These are phyloP conservation scores for Lepraria neglecta DNA, from an alignment of 495 filamentous ascomycete species.

Conservation along the genomic window DNA sequence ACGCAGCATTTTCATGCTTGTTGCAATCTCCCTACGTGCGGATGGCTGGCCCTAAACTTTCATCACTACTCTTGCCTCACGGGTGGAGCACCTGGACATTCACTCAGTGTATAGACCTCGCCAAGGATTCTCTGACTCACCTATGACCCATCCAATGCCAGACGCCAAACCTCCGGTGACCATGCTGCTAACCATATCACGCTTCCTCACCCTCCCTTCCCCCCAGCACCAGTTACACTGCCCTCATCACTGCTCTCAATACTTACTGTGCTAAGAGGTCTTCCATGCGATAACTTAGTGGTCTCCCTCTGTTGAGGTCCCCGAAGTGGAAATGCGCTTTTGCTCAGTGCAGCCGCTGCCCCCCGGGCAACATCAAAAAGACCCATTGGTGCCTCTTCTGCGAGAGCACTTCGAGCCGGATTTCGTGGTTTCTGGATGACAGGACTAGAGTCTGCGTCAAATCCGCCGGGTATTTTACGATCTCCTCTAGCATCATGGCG, in stretches of 20 bases:
- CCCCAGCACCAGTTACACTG: slow-evolving; percentile 34
- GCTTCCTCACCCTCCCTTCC: slow-evolving; percentile 57
- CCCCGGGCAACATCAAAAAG: slow-evolving; percentile 87
- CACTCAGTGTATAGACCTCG: background rate
- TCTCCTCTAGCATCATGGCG: slow-evolving; percentile 67
- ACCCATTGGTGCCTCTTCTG: slow-evolving; percentile 83
- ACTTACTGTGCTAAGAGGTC: slow-evolving; percentile 25
- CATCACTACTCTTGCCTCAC: slow-evolving; percentile 13
- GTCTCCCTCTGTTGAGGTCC: background rate
- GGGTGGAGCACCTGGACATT: slow-evolving; percentile 16
- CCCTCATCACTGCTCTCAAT: slow-evolving; percentile 28
- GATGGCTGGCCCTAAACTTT: no score
- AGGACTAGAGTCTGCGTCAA: slow-evolving; percentile 35
- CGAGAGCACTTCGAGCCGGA: slow-evolving; percentile 32
- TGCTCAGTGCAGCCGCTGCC: slow-evolving; percentile 66
- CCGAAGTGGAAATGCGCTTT: slow-evolving; percentile 53
- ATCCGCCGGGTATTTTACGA: slow-evolving; percentile 60
- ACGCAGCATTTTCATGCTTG: no score
- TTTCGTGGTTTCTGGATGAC: slow-evolving; percentile 38
- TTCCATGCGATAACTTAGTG: slow-evolving; percentile 3
- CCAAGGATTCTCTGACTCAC: slow-evolving; percentile 34
- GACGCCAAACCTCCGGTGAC: slow-evolving; percentile 66
- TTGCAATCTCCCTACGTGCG: no score
- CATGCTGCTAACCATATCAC: slow-evolving; percentile 74
- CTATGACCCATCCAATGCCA: slow-evolving; percentile 81